Conservation (phyloP, 805 yeast species). For the Pichia eremophila region DNA sequence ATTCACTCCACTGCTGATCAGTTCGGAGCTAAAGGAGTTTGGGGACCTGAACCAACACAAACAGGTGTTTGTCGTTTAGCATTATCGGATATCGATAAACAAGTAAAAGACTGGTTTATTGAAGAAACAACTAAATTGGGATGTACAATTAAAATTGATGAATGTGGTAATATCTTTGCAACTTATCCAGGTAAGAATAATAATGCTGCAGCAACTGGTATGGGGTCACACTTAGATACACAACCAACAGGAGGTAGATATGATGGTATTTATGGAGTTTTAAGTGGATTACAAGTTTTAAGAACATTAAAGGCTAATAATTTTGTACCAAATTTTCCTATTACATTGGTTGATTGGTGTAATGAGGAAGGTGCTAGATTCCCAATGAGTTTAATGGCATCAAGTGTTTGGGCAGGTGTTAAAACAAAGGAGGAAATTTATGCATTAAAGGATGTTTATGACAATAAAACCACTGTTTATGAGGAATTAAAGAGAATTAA, state of each 20-base stretch:
- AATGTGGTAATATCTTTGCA: slow-evolving; percentile 63
- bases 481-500: slow-evolving; percentile 55
- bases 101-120: slow-evolving; percentile 59
- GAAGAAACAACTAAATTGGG: slow-evolving; percentile 43
- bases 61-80: slow-evolving; percentile 66
- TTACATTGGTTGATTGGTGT: slow-evolving; percentile 61
- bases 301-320: slow-evolving; percentile 54
- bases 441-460: slow-evolving; percentile 43
- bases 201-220: slow-evolving; percentile 46
- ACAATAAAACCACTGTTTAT: slow-evolving; percentile 38
- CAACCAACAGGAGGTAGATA: slow-evolving; percentile 75
- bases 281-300: slow-evolving; percentile 57
- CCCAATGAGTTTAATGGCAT: slow-evolving; percentile 59
- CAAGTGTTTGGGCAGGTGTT: slow-evolving; percentile 57
- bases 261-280: slow-evolving; percentile 65
- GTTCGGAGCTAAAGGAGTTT: slow-evolving; percentile 54
- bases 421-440: slow-evolving; percentile 40
- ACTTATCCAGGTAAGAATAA: slow-evolving; percentile 45
- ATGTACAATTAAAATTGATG: slow-evolving; percentile 50
- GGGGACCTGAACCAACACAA: slow-evolving; percentile 48
- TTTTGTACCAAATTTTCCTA: slow-evolving; percentile 53
- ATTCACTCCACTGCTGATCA: slow-evolving; percentile 49
- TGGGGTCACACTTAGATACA: slow-evolving; percentile 69
- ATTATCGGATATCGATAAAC: slow-evolving; percentile 50
- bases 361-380: slow-evolving; percentile 76